These are phyloP conservation scores for Vigna trinervia DNA, from an alignment of 306 rosid genomes.

Conservation along the genomic window DNA sequence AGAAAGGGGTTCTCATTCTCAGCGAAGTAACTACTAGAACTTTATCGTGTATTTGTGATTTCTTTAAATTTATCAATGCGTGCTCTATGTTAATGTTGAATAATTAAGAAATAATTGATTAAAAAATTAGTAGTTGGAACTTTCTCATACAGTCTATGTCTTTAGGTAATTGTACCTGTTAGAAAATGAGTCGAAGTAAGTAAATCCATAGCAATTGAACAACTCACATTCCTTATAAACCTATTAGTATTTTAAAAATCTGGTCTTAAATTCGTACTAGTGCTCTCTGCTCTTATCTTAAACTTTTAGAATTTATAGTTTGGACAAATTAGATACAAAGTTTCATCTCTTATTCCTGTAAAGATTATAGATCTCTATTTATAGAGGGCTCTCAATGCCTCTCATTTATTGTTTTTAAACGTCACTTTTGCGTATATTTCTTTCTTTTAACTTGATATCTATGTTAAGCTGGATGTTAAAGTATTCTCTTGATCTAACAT, in stretches of 20 bases:
- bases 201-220: neutral
- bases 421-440: conserved; percentile 6
- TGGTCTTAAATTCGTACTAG: neutral
- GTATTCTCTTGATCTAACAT: conserved; percentile 32
- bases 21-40: conserved; percentile 70
- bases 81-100: conserved; percentile 21
- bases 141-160: neutral
- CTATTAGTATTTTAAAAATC: conserved; percentile 12
- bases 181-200: neutral
- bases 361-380: neutral
- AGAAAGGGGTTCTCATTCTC: conserved; percentile 87
- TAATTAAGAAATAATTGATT: neutral
- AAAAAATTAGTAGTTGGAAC: conserved; percentile 16
- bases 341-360: conserved; percentile 30
- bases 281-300: neutral
- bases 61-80: conserved; percentile 13
- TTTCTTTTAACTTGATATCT: neutral
- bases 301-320: conserved; percentile 13
- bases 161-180: neutral
- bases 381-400: conserved; percentile 2
- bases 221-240: neutral
- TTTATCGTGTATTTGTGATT: conserved; percentile 16
- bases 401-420: conserved; percentile 9
- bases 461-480: neutral
- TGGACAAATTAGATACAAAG: neutral